Evolutionary conservation across 75 land plant genomes (phyloP).

Genomic region (Pinus taeda): DNA sequence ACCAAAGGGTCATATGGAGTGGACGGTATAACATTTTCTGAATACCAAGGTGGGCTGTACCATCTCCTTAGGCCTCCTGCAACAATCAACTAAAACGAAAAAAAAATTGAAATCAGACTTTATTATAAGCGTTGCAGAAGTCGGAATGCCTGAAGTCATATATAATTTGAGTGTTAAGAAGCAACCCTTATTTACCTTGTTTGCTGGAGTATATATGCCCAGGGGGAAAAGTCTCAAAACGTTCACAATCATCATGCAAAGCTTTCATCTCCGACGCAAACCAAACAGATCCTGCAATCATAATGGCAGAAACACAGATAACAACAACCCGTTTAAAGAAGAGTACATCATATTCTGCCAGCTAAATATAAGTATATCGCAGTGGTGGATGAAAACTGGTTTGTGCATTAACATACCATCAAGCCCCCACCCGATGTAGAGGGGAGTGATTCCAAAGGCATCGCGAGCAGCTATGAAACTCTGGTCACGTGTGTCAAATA

Average conservation of each 20-base stretch:
- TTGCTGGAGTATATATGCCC: conserved; percentile 97
- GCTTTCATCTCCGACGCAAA: conserved; percentile 99
- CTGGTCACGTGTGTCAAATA: conserved; percentile 88
- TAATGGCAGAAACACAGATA: too few species aligned
- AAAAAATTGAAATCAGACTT: neutral
- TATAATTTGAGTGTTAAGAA: too few species aligned
- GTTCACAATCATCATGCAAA: conserved; percentile 91
- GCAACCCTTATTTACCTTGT: neutral
- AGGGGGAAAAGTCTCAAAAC: conserved; percentile 79
- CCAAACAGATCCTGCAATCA: conserved; percentile 64
- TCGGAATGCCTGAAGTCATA: too few species aligned
- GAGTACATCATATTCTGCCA: too few species aligned
- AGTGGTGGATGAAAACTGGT: too few species aligned
- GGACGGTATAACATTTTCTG: conserved; percentile 57
- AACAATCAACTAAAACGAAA: neutral
- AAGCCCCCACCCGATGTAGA: conserved; percentile 97
- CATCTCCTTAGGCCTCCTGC: conserved; percentile 72
- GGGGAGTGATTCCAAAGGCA: conserved; percentile 94
- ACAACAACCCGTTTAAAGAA: too few species aligned
- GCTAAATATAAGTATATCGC: too few species aligned
- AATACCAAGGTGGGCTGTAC: conserved; percentile 86
- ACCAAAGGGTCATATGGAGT: conserved; percentile 65
- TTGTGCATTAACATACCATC: conserved; percentile 32
- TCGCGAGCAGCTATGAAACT: conserved; percentile 97
- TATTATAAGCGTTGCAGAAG: too few species aligned